Evolutionary conservation across 108 stramenopile genomes (phyloP), one percentile per base, ranked within the genome.

Genomic region (Nannochloropsis granulata): DNA sequence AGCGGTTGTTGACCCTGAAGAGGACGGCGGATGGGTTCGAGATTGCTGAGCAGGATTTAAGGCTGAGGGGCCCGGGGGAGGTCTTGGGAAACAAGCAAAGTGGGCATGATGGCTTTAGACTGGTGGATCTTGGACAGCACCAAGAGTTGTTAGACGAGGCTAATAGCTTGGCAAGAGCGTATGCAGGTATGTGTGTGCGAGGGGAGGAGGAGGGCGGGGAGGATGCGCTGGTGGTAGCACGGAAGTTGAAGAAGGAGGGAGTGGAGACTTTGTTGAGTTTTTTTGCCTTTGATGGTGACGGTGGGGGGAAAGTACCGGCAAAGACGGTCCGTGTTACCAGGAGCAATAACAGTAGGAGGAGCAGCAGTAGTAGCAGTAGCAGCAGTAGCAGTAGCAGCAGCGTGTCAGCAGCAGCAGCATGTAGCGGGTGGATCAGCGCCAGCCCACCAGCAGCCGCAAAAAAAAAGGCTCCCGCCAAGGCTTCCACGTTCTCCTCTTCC

Each of bases 51-150:
- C 79, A 79, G 26, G 86, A 86, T 45, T 44, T 86, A 25, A 78
- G 71, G 44, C 82, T 86, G 12, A 16, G 86, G 44, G 86, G 86
- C 14, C 86, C 86, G 19, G 86, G 86, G 44, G 86, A 86, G 45
- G 79, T 86, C 25, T 79, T 86, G 11, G 86, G 86, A 25, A 43
- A 82, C 1, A 26, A 44, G 44, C 86, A 86, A 79, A 83, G 80
- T 82, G 86, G 86, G 21, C 82, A 79, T 79, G 5, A 82, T 14
- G 82, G 78, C n/a, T 34, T 25, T 44, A 82, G 24, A 45, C 78
- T 71, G 43, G 84, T 78, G 16, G 78, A 42, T 24, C 81, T 43
- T 19, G 81, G 19, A 23, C 7, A 43, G 23, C 43, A 43, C 23
- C n/a, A 43, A 23, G 26, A 23, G 26, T 21, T 43, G 19, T 24